Evolutionary conservation across 176 grass and related monocot genomes (phyloP), one percentile per base, ranked within the genome.

Genomic region (Puccinellia tenuiflora): DNA sequence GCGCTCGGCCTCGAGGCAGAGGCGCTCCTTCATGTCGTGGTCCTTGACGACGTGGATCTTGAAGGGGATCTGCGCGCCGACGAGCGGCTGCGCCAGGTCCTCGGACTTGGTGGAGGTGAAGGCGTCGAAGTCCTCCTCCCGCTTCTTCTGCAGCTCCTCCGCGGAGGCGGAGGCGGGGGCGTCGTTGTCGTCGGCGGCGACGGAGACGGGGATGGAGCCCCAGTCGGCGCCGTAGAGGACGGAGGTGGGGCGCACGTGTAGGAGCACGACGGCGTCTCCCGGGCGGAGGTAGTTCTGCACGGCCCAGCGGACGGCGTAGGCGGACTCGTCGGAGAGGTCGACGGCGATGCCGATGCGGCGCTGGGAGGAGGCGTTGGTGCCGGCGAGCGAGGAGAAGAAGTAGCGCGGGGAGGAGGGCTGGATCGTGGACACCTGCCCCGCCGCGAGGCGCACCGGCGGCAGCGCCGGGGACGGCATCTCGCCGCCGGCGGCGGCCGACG

Each of bases 1-100:
- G n/a, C 92, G 84, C 83, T 97, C 94, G 1, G 92, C 87, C 87
- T 97, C 94, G 16, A 97, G 89, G 71, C 94, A 97, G 74, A 97
- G 90, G 9, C 94, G 83, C 87, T 97, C 94, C 88, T 94, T 97
- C 94, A 97, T 97, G 92, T 97, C 94, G 83, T 97, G 94, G 69
- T 97, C 94, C 88, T 97, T 94, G 3, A 94, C 94, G 66, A 97
- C 81, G 51, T 97, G 94, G 82, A 97, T 90, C 92, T 94, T 97
- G 26, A 90, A 97, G 26, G 89, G 92, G 87, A 97, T 97, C 79
- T 90, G 87, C 24, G 92, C 92, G 37, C 69, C 92, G 28, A 88
- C 94, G 1, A 97, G 92, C 35, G 94, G 92, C 82, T 94, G 91
- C 64, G 92, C 94, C 25, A 97, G 85, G 79, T 94, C 89, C 85